phyloP scores from a whole-genome alignment of 2,329 filamentous ascomycete genomes.

The Cercospora berteroae region DNA sequence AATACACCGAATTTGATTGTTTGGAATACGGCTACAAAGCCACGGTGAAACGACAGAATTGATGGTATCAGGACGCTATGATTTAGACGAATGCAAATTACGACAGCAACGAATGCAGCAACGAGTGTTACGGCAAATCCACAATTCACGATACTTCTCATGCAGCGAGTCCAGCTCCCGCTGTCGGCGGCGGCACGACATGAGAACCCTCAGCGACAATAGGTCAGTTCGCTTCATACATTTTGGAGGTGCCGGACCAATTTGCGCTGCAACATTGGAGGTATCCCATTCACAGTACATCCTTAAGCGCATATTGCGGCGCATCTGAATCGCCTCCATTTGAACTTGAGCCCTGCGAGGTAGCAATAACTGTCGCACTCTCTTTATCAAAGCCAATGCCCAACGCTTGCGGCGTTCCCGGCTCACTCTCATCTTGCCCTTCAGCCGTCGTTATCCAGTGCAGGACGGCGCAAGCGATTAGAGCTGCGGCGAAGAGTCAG shows the following conservation, averaged over 20 bases:
- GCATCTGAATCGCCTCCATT: neutral
- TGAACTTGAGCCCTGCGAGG: neutral
- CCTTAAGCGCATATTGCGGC: constrained; percentile 1
- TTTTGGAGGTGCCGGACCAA: neutral
- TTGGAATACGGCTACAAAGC: neutral
- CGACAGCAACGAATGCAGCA: neutral
- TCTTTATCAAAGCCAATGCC: constrained; percentile 22
- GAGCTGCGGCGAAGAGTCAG: constrained; percentile 12
- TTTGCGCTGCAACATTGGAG: neutral
- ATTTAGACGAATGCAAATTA: neutral
- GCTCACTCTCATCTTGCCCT: constrained; percentile 10
- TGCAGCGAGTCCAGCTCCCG: neutral
- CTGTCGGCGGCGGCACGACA: neutral
- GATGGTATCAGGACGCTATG: neutral
- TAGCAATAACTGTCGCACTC: constrained; percentile 9
- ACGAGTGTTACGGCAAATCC: neutral
- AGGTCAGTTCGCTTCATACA: neutral
- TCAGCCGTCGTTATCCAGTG: constrained; percentile 25
- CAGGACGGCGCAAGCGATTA: constrained; percentile 18
- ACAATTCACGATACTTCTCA: too few species aligned
- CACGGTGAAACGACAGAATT: neutral
- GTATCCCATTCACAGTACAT: neutral
- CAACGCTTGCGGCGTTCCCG: constrained; percentile 15
- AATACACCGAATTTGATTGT: constrained; percentile 7
- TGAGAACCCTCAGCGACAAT: neutral